Evolutionary conservation across 129 eudicot species (phyloP).

Genomic region (Artemisia annua): DNA sequence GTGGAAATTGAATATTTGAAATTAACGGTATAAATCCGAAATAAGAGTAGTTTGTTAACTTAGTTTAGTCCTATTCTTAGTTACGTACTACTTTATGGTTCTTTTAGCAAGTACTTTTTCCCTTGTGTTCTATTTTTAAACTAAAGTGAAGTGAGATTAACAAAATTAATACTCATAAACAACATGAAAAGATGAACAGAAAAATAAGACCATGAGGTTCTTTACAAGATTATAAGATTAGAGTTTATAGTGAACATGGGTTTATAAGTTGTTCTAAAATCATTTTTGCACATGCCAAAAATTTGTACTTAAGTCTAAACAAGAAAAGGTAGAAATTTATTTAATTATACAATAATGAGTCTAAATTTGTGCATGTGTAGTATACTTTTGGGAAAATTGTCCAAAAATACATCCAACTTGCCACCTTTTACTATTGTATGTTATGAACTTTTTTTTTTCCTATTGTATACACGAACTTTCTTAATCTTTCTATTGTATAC

Average conservation of each 20-base stretch:
- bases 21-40: slow-evolving; percentile 35
- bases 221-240: slow-evolving; percentile 11
- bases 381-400: no score
- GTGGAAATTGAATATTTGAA: slow-evolving; percentile 12
- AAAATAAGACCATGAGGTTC: slow-evolving; percentile 8
- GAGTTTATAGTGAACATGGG: background rate
- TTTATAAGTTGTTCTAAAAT: background rate
- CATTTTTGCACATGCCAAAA: background rate
- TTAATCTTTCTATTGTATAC: no score
- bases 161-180: background rate
- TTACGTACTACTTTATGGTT: background rate
- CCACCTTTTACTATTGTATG: no score
- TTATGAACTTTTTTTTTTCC: no score
- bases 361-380: no score
- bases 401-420: no score
- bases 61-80: background rate
- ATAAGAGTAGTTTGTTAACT: slow-evolving; percentile 13
- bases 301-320: background rate
- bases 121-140: slow-evolving; percentile 11
- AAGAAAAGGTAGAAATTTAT: background rate
- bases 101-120: background rate
- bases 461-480: no score
- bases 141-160: background rate
- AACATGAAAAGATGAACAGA: background rate
- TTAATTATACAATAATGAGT: no score